Percentiles rank a stretch among this genome's conserved stretches.
These are phyloP conservation scores for Corinectria fuckeliana DNA, from an alignment of 2,329 filamentous ascomycete species.

Conservation along the genomic window DNA sequence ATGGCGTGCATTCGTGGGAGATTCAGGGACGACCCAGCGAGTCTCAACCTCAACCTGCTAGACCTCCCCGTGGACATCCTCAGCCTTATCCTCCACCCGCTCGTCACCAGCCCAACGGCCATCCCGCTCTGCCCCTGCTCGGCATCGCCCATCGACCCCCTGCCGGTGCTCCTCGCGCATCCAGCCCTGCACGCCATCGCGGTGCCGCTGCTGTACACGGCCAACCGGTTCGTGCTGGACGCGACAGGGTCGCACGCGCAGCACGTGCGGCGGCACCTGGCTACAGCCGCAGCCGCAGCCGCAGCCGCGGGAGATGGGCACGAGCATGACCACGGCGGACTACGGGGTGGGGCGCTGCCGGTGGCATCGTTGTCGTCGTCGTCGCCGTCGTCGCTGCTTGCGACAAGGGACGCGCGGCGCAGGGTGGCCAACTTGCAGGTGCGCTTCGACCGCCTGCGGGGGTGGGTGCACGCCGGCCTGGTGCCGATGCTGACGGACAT, in stretches of 20 bases:
- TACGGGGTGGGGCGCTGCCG: too few species aligned
- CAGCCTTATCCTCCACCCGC: conserved; percentile 39
- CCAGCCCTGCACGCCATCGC: conserved; percentile 43
- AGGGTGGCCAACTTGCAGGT: conserved; percentile 39
- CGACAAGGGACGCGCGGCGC: conserved; percentile 32
- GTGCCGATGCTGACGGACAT: conserved; percentile 42
- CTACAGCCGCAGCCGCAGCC: conserved; percentile 18
- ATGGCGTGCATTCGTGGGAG: not conserved
- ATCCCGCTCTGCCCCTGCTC: conserved; percentile 42
- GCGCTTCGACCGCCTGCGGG: conserved; percentile 40
- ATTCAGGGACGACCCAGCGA: not conserved
- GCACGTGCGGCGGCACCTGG: conserved; percentile 37
- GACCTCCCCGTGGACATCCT: conserved; percentile 45
- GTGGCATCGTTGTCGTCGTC: too few species aligned
- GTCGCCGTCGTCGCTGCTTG: conserved; percentile 28
- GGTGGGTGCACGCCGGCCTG: conserved; percentile 40
- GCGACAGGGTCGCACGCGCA: conserved; percentile 36
- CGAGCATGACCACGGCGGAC: too few species aligned
- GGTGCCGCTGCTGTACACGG: conserved; percentile 42
- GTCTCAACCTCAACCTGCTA: conserved; percentile 40
- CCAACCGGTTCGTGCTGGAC: conserved; percentile 42
- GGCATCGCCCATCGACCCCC: conserved; percentile 28
- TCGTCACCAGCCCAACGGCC: conserved; percentile 34
- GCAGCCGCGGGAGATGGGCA: not conserved
- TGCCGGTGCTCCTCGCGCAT: conserved; percentile 43